A percentile compares a stretch with the other conserved stretches of the same genome.
These are phyloP conservation scores for Aspergillus niger DNA, from an alignment of 2,329 filamentous ascomycete species.

Conservation along the genomic window DNA sequence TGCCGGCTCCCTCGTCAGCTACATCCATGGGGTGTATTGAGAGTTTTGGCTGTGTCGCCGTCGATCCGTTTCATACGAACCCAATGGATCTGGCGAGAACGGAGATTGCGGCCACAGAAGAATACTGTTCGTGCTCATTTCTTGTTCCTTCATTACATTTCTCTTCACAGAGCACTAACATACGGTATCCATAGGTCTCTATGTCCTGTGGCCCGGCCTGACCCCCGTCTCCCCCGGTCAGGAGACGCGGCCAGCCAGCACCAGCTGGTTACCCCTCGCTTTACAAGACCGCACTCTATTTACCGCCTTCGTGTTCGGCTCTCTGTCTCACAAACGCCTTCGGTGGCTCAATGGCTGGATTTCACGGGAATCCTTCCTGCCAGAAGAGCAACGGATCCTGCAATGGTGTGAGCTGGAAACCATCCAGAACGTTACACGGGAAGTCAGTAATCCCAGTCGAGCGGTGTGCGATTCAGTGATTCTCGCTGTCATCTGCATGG, in stretches of 20 bases:
- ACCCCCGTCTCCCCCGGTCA: constrained; percentile 20
- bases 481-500: constrained; percentile 40
- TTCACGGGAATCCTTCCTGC: constrained; percentile 22
- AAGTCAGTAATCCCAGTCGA: constrained; percentile 33
- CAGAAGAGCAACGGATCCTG: constrained; percentile 27
- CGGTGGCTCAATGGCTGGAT: constrained; percentile 32
- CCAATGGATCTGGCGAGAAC: constrained; percentile 24
- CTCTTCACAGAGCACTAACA: background rate
- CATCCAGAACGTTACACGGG: constrained; percentile 38
- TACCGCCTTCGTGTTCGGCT: constrained; percentile 35
- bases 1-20: background rate
- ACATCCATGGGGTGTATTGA: constrained; percentile 3
- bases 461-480: constrained; percentile 39
- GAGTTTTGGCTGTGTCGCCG: constrained; percentile 20
- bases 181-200: constrained; percentile 19
- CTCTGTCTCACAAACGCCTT: constrained; percentile 36
- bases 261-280: constrained; percentile 34
- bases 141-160: background rate
- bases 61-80: constrained; percentile 32
- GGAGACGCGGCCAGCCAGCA: constrained; percentile 6
- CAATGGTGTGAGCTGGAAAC: constrained; percentile 35
- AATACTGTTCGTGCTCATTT: constrained; percentile 28
- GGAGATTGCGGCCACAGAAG: constrained; percentile 26
- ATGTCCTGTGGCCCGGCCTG: constrained; percentile 33
- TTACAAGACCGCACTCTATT: constrained; percentile 33